Conservation (phyloP, 2,329 filamentous ascomycete species). For the Nemania sp. region DNA sequence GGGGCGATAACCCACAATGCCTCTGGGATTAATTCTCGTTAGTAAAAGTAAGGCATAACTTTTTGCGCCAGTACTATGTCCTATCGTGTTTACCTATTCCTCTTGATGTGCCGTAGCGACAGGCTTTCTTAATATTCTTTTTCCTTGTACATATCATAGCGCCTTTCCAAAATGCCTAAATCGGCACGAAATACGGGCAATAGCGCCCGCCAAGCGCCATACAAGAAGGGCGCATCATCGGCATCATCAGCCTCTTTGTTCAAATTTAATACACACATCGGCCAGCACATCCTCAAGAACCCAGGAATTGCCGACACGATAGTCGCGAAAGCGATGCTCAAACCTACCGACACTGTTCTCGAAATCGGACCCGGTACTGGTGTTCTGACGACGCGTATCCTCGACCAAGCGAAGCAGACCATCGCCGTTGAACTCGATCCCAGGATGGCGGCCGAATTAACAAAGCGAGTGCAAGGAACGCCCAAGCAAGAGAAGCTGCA, state of each 20-base stretch:
- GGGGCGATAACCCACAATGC: no score
- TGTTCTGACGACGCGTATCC: background rate
- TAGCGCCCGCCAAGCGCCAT: background rate
- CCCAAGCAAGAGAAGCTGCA: background rate
- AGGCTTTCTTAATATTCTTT: no score
- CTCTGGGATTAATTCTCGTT: no score
- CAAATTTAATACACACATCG: background rate
- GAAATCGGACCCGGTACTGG: background rate
- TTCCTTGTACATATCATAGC: no score
- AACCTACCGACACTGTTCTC: background rate
- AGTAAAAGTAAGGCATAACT: no score
- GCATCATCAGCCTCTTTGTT: background rate
- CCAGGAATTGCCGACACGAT: background rate
- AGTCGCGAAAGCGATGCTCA: background rate
- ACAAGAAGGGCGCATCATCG: background rate
- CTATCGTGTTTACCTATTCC: no score
- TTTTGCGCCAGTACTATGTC: no score
- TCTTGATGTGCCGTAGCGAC: no score
- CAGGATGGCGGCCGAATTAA: background rate
- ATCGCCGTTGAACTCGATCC: background rate
- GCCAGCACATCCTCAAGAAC: background rate
- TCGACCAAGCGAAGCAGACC: background rate
- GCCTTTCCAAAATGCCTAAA: background rate
- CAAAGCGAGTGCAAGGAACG: background rate
- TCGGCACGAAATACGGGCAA: background rate